Evolutionary conservation across 768 basidiomycete genomes (phyloP), one percentile per base, ranked within the genome.

Genomic region (Rhodotorula graminis): DNA sequence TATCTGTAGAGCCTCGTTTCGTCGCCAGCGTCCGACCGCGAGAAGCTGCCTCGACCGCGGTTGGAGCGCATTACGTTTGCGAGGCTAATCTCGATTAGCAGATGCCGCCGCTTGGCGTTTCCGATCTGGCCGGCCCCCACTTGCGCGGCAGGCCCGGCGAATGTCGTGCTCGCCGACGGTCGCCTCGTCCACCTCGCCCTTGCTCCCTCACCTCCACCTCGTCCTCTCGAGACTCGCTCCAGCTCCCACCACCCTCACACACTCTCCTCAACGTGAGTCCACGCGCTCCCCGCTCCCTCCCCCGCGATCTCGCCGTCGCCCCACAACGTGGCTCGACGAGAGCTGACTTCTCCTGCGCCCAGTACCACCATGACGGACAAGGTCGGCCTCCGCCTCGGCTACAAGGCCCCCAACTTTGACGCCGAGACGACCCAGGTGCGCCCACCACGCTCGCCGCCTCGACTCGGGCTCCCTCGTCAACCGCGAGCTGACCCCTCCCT

Each of bases 341-440:
- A 27, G 46, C 50, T 37, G 23, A 37, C 50, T 40, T 6, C 52
- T 37, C n/a, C n/a, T 25, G 14, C 27, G 14, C 12, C n/a, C 53
- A 53, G 63, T 4, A 6, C 50, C 37, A 27, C 50, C 50, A 52
- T 52, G 50, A 52, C 50, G 23, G 47, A 52, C 16, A 64, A 64
- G 52, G 50, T 47, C 37, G 63, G 63, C 2, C 33, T 44, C 42
- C 59, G 21, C n/a, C 90, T 95, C 79, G 93, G 93, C 80, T 88
- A 84, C 82, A 89, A 84, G 76, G 93, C 93, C 61, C 94, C 95
- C 65, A 87, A 98, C 56, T 40, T 59, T 52, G 85, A 90, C 77
- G 94, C 94, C 58, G 83, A 91, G 75, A 98, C 94, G 61, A 96
- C 94, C 65, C 79, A 85, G 25, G 50, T 52, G 50, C 50, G 50